Base-by-base conservation (phyloP, 192 early-diverging fungal genomes). In the Coemansia sp. region DNA sequence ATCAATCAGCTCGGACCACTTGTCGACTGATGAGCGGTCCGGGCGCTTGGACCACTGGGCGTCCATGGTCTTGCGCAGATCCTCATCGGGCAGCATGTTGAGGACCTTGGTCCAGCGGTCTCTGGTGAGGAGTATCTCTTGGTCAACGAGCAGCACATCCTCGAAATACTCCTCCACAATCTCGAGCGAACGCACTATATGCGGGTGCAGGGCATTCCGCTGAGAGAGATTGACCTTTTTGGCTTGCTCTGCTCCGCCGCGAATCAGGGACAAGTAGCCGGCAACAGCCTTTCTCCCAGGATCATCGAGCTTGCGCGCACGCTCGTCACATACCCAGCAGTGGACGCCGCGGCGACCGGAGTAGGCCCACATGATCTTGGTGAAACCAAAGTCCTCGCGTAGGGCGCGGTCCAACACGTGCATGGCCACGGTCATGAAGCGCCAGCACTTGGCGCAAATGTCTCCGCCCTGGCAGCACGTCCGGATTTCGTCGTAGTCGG, bases 291-390 rank as follows among this genome's bases (percentile, higher is more conserved):
- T 86, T 51, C 96, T 81, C n/a, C 85, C 86, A 9, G 91, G 86
- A 53, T 91, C 87, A 55, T 85, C 87, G 63, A 99, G 70, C 62
- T 85, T 73, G 8, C 93, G 85, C 5, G 96, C 96, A 11, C 87
- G 78, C 59, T 94, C 91, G 72, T 99, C 96, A 56, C 88, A 91
- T 20, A 99, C 90, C 96, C 96, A 99, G 84, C 95, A 96, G 86
- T 99, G 96, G 38, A 97, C 92, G 68, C 96, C 96, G 76, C 96
- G 93, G 59, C 96, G 91, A 60, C 96, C 96, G 63, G 89, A 91
- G 63, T 95, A 99, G 4, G 95, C 93, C 96, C 96, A 99, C 43
- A 99, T 75, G 9, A 95, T 63, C 46, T 96, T 87, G 62, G 90
- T 84, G 72, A 97, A 99, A 4, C 95, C 96, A 85, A 99, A 99